Evolutionary conservation across 805 yeast genomes (phyloP).

Genomic region (Candida adriatica): DNA sequence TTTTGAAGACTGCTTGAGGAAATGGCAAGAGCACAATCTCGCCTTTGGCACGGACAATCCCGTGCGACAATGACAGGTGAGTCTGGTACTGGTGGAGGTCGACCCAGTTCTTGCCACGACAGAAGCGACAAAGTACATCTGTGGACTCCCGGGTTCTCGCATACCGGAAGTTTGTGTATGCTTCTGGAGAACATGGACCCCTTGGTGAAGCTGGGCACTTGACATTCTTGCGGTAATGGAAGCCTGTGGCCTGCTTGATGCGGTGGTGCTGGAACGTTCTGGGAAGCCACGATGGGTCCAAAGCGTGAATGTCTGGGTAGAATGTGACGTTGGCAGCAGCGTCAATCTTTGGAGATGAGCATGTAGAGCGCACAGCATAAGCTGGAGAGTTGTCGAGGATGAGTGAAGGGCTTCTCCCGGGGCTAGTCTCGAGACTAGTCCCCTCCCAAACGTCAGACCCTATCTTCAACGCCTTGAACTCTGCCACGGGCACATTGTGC

Average conservation of each 20-base stretch:
- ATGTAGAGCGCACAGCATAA: neutral
- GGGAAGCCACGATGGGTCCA: slow-evolving; percentile 18
- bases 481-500: too few species aligned
- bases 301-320: slow-evolving; percentile 9
- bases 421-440: too few species aligned
- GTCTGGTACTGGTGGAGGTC: slow-evolving; percentile 7
- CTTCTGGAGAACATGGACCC: slow-evolving; percentile 1
- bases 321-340: slow-evolving; percentile 7
- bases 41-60: slow-evolving; percentile 12
- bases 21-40: slow-evolving; percentile 9
- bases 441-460: too few species aligned
- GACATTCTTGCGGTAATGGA: slow-evolving; percentile 9
- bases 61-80: slow-evolving; percentile 22
- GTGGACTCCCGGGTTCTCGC: slow-evolving; percentile 6
- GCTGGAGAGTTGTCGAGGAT: neutral
- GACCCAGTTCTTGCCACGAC: slow-evolving; percentile 23
- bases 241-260: slow-evolving; percentile 5
- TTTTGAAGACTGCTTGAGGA: slow-evolving; percentile 15
- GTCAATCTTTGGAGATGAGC: neutral
- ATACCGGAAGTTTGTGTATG: slow-evolving; percentile 7
- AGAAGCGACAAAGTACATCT: slow-evolving; percentile 21
- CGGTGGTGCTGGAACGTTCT: slow-evolving; percentile 18
- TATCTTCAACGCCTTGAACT: too few species aligned
- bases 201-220: slow-evolving; percentile 17
- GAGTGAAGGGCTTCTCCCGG: neutral